Percentiles rank a stretch among this genome's conserved stretches.
Evolutionary conservation across 805 yeast genomes (phyloP).

Genomic region (Wickerhamia fluorescens): DNA sequence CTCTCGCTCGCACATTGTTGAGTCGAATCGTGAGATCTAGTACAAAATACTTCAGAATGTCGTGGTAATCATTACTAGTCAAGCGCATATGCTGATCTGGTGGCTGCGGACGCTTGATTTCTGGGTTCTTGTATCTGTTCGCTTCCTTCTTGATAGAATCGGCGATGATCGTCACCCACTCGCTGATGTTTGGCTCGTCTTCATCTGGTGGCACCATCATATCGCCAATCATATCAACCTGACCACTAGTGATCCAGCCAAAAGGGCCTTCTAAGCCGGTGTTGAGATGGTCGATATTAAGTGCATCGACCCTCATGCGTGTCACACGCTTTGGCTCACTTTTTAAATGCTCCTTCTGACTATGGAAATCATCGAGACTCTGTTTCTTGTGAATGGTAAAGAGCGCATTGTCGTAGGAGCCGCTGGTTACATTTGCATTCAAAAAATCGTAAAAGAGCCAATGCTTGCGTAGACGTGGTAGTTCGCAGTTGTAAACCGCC

Average conservation of each 20-base stretch:
- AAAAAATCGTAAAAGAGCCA: slow-evolving; percentile 89
- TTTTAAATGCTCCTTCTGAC: slow-evolving; percentile 4
- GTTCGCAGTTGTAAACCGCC: slow-evolving; percentile 79
- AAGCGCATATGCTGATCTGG: slow-evolving; percentile 24
- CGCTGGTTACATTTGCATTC: slow-evolving; percentile 79
- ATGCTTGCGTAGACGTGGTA: slow-evolving; percentile 76
- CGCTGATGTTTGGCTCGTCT: slow-evolving; percentile 40
- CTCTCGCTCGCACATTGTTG: slow-evolving; percentile 80
- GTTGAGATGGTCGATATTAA: slow-evolving; percentile 83
- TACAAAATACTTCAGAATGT: slow-evolving; percentile 52
- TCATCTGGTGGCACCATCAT: slow-evolving; percentile 69
- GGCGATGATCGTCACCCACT: slow-evolving; percentile 42
- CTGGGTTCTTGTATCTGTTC: slow-evolving; percentile 32
- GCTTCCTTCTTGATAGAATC: slow-evolving; percentile 45
- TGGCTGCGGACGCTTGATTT: slow-evolving; percentile 18
- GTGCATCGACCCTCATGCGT: slow-evolving; percentile 75
- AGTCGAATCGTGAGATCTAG: slow-evolving; percentile 75
- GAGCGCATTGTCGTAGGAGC: slow-evolving; percentile 86
- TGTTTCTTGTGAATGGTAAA: slow-evolving; percentile 86
- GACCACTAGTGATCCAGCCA: slow-evolving; percentile 93
- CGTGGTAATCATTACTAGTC: slow-evolving; percentile 20
- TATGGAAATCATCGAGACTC: slow-evolving; percentile 41
- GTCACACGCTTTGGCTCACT: slow-evolving; percentile 56
- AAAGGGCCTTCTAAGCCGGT: slow-evolving; percentile 90
- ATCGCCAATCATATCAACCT: slow-evolving; percentile 91